phyloP scores from a whole-genome alignment of 1,284 basidiomycete genomes.

The Heterobasidion annosum region DNA sequence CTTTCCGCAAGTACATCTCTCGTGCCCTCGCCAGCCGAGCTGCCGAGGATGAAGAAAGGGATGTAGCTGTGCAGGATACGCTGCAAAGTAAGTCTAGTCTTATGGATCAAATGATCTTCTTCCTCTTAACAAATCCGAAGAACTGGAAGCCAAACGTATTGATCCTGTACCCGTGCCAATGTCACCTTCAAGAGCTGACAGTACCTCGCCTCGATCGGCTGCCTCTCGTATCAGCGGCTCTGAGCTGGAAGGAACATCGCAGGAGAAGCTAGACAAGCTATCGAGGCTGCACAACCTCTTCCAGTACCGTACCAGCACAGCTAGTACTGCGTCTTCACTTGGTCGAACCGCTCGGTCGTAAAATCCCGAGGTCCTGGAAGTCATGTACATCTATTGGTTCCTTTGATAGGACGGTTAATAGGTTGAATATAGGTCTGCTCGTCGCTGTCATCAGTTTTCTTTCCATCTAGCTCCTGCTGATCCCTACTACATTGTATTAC shows the following conservation, averaged over 20 bases:
- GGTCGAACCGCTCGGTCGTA: slow-evolving; percentile 15
- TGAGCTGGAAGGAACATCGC: slow-evolving; percentile 21
- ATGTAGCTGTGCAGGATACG: slow-evolving; percentile 68
- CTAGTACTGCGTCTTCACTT: slow-evolving; percentile 51
- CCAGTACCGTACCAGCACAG: slow-evolving; percentile 67
- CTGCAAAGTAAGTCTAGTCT: slow-evolving; percentile 52
- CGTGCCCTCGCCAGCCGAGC: slow-evolving; percentile 76
- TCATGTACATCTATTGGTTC: neutral
- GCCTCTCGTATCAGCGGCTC: slow-evolving; percentile 20
- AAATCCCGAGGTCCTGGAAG: neutral
- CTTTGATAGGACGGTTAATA: neutral
- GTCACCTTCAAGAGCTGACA: slow-evolving; percentile 6
- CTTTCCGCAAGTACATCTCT: slow-evolving; percentile 80
- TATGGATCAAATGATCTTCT: neutral
- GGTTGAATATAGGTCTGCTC: neutral
- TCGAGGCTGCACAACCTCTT: slow-evolving; percentile 72
- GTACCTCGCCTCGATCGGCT: slow-evolving; percentile 14
- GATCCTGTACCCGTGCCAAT: slow-evolving; percentile 3
- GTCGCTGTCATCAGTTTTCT: neutral
- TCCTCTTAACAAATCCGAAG: slow-evolving; percentile 24
- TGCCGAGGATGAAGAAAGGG: slow-evolving; percentile 76
- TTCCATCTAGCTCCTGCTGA: neutral
- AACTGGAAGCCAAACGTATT: slow-evolving; percentile 49
- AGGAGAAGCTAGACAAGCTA: slow-evolving; percentile 44
- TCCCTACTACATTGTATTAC: neutral